Evolutionary conservation across 345 rosid species (phyloP).

Genomic region (Clausena lansium): DNA sequence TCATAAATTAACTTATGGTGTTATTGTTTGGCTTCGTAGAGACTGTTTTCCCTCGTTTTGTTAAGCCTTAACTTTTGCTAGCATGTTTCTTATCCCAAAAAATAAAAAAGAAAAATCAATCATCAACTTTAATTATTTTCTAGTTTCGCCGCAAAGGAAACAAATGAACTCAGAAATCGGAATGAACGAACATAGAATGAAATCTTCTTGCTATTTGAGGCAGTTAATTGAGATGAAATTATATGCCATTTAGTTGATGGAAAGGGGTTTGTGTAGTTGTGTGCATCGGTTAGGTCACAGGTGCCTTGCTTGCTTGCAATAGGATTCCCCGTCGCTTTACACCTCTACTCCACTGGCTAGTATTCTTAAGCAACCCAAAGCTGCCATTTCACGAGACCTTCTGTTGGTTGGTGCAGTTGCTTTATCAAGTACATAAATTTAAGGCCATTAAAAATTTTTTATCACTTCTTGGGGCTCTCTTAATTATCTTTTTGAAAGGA

Average conservation of each 20-base stretch:
- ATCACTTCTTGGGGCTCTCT: background rate
- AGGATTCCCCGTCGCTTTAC: slow-evolving; percentile 41
- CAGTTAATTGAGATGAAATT: background rate
- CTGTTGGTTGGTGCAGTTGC: slow-evolving; percentile 26
- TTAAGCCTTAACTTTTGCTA: no score
- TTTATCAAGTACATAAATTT: slow-evolving; percentile 17
- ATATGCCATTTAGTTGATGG: background rate
- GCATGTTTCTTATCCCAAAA: no score
- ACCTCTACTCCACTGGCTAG: slow-evolving; percentile 20
- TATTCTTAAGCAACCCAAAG: slow-evolving; percentile 40
- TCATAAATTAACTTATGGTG: no score
- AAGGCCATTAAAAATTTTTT: background rate
- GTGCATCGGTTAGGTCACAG: slow-evolving; percentile 11
- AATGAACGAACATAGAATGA: background rate
- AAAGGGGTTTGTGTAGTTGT: background rate
- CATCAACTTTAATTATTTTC: background rate
- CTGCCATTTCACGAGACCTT: slow-evolving; percentile 33
- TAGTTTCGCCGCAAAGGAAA: background rate
- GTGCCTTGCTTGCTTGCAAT: slow-evolving; percentile 43
- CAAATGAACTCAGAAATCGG: background rate
- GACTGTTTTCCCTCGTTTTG: no score
- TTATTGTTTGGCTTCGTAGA: no score
- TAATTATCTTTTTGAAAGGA: background rate
- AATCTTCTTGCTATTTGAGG: background rate
- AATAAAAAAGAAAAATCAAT: no score